Evolutionary conservation across 441 rosid genomes (phyloP).

Genomic region (Sinapis alba): DNA sequence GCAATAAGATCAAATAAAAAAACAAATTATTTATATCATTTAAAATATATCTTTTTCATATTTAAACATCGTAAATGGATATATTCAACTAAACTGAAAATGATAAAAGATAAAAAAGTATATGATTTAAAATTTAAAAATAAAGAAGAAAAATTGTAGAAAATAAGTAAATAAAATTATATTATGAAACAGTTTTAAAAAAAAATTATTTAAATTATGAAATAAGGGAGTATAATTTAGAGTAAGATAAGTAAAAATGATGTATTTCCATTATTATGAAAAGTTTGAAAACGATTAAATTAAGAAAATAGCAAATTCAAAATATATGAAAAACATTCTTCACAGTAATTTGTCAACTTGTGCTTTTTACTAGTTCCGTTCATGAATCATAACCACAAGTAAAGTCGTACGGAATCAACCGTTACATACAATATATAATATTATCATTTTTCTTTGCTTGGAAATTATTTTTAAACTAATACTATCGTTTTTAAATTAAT

Average conservation of each 20-base stretch:
- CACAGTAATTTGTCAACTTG: not conserved
- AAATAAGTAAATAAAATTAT: not conserved
- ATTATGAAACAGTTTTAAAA: too few relatives aligned
- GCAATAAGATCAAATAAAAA: too few relatives aligned
- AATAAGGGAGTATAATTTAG: too few relatives aligned
- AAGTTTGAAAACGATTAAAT: not conserved
- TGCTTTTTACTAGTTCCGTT: slow-evolving; percentile 2
- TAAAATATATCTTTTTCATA: not conserved
- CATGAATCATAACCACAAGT: slow-evolving; percentile 8
- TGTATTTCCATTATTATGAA: not conserved
- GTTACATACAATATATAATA: not conserved
- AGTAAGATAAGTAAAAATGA: not conserved
- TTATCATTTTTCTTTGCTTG: not conserved
- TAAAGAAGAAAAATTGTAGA: not conserved
- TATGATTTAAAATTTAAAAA: not conserved
- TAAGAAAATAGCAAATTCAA: not conserved
- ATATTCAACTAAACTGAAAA: not conserved
- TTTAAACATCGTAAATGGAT: not conserved
- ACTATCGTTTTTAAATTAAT: not conserved
- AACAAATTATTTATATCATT: not conserved
- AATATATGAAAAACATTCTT: too few relatives aligned
- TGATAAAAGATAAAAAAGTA: not conserved
- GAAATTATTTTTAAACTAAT: not conserved
- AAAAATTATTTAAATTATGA: too few relatives aligned
- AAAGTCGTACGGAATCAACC: not conserved